Conservation (phyloP, 1,284 basidiomycete species). For the Cryptococcus jaspeensis region DNA sequence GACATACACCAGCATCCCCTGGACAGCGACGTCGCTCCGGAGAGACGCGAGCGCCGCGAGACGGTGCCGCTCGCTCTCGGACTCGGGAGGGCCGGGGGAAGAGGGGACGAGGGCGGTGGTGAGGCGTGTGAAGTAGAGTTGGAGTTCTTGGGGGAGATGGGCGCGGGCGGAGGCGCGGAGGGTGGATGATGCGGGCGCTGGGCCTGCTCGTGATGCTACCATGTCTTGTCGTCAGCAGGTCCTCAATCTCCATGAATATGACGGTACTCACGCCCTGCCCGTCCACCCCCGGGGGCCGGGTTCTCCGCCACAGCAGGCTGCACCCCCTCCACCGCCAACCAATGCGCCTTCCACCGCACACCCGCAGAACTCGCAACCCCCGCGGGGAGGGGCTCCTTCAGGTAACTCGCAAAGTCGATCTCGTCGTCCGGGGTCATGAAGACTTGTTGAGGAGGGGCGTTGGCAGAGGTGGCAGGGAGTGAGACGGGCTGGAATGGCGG, state of each 20-base stretch:
- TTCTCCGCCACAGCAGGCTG: conserved; percentile 97
- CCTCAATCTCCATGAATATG: background rate
- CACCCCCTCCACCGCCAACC: conserved; percentile 97
- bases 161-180: conserved; percentile 66
- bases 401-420: conserved; percentile 88
- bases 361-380: conserved; percentile 42
- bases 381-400: conserved; percentile 55
- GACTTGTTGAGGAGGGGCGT: conserved; percentile 61
- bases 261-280: conserved; percentile 34
- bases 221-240: background rate
- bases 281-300: conserved; percentile 60
- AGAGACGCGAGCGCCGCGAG: conserved; percentile 87
- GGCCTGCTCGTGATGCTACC: conserved; percentile 23
- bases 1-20: conserved; percentile 91
- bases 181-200: conserved; percentile 37
- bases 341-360: conserved; percentile 68
- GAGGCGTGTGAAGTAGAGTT: conserved; percentile 91
- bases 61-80: conserved; percentile 58
- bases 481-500: conserved; percentile 62
- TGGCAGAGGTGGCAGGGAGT: conserved; percentile 41
- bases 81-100: conserved; percentile 20
- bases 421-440: conserved; percentile 97
- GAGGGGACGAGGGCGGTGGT: conserved; percentile 75
- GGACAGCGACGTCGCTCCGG: conserved; percentile 84
- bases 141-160: conserved; percentile 88